Percentiles rank a stretch among this genome's conserved stretches.
These are phyloP conservation scores for Fusarium lateritium DNA, from an alignment of 2,329 filamentous ascomycete genomes.

Conservation along the genomic window DNA sequence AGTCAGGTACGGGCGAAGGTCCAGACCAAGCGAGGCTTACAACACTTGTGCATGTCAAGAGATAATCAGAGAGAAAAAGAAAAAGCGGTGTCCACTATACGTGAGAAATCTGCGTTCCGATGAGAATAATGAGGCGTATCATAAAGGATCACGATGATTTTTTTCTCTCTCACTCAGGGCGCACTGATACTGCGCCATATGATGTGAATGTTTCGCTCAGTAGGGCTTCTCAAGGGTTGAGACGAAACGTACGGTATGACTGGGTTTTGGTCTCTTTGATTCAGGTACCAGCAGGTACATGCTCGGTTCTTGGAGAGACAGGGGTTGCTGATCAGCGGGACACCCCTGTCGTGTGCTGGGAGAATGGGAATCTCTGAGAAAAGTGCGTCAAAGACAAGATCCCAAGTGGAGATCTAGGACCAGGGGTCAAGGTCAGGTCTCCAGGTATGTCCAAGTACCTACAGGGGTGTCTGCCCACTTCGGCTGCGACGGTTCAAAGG, in stretches of 20 bases:
- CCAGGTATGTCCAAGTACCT: conserved; percentile 20
- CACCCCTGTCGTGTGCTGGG: conserved; percentile 33
- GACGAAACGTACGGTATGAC: conserved; percentile 13
- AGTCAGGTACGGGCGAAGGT: conserved; percentile 22
- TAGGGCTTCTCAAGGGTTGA: conserved; percentile 9
- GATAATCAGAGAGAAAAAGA: background rate
- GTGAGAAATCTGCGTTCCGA: background rate
- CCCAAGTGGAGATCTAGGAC: conserved; percentile 40
- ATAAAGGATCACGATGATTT: conserved; percentile 1
- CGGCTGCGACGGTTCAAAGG: conserved; percentile 41
- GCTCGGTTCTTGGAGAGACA: conserved; percentile 22
- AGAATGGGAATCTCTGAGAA: conserved; percentile 35
- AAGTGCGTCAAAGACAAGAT: conserved; percentile 36
- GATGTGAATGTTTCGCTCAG: conserved; percentile 14
- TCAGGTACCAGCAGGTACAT: conserved; percentile 39
- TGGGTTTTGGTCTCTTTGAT: conserved; percentile 8
- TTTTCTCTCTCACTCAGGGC: background rate
- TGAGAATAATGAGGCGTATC: conserved; percentile 8
- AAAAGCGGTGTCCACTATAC: conserved; percentile 26
- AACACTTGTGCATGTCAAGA: background rate
- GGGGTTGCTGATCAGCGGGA: conserved; percentile 42
- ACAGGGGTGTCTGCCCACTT: conserved; percentile 32
- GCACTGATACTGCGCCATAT: background rate
- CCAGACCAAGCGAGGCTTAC: conserved; percentile 29
- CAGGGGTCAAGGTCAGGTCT: conserved; percentile 31